Percentiles rank a stretch among this genome's conserved stretches.
These are phyloP conservation scores for Pichia scutulata DNA, from an alignment of 805 yeast species.

Conservation along the genomic window DNA sequence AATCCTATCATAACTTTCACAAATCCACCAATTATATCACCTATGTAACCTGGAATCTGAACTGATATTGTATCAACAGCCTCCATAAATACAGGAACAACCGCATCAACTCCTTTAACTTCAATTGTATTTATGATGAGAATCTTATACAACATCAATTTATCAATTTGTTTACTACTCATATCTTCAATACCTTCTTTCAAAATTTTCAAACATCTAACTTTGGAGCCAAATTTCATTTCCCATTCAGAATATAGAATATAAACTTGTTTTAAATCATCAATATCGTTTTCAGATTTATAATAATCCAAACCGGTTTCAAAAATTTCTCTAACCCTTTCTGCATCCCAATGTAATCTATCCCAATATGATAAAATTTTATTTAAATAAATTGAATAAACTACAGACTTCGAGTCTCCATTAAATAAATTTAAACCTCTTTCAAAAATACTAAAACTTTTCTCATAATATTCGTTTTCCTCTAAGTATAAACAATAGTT, in stretches of 20 bases:
- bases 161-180: constrained; percentile 21
- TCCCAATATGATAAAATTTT: constrained; percentile 33
- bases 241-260: constrained; percentile 58
- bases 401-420: constrained; percentile 54
- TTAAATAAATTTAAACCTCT: constrained; percentile 55
- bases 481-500: constrained; percentile 59
- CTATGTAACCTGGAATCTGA: constrained; percentile 21
- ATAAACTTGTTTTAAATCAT: constrained; percentile 43
- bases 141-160: constrained; percentile 35
- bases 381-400: constrained; percentile 64
- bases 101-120: constrained; percentile 33
- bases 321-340: constrained; percentile 63
- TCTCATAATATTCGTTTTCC: constrained; percentile 37
- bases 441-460: constrained; percentile 57
- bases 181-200: constrained; percentile 32
- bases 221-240: constrained; percentile 41
- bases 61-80: constrained; percentile 35
- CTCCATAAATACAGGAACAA: constrained; percentile 43
- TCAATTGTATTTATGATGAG: constrained; percentile 35
- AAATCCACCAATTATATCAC: constrained; percentile 44
- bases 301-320: constrained; percentile 49
- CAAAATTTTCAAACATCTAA: constrained; percentile 43
- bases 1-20: constrained; percentile 47
- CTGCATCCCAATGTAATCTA: constrained; percentile 33
- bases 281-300: constrained; percentile 8